Evolutionary conservation across 495 filamentous ascomycete species (phyloP).

Genomic region (Penicillium chermesinum): DNA sequence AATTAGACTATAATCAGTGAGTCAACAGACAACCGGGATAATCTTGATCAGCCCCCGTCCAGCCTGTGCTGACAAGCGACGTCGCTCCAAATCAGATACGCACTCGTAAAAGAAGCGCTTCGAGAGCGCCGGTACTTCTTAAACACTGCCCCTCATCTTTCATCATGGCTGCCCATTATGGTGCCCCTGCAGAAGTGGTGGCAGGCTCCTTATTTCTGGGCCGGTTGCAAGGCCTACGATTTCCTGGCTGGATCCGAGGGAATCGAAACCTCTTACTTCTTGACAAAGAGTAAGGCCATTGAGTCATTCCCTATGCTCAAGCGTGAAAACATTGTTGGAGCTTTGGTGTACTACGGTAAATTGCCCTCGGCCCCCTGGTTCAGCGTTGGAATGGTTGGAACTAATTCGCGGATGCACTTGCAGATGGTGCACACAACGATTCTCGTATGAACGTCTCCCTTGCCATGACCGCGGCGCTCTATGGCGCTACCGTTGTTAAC

Average conservation of each 20-base stretch:
- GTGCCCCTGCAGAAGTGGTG: slow-evolving; percentile 93
- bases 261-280: slow-evolving; percentile 94
- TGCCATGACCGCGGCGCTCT: slow-evolving; percentile 91
- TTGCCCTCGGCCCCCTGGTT: too few relatives aligned
- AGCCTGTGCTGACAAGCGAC: slow-evolving; percentile 16
- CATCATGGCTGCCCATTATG: slow-evolving; percentile 96
- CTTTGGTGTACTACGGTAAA: slow-evolving; percentile 93
- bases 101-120: slow-evolving; percentile 88
- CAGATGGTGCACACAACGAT: slow-evolving; percentile 94
- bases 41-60: too few relatives aligned
- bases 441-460: slow-evolving; percentile 97
- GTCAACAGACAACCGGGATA: slow-evolving; percentile 13
- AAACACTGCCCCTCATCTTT: slow-evolving; percentile 92
- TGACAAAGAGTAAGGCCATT: slow-evolving; percentile 89
- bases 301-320: slow-evolving; percentile 98
- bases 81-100: slow-evolving; percentile 58
- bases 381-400: not conserved
- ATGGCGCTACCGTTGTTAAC: slow-evolving; percentile 88
- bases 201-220: slow-evolving; percentile 98
- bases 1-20: slow-evolving; percentile 88
- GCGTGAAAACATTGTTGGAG: slow-evolving; percentile 76
- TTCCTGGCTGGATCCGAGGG: slow-evolving; percentile 91
- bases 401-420: not conserved
- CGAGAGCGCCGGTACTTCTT: slow-evolving; percentile 94
- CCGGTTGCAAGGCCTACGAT: slow-evolving; percentile 92